A percentile compares a stretch with the other conserved stretches of the same genome.
Conservation (phyloP, 768 basidiomycete species). For the Coprinellus aureogranulatus region DNA sequence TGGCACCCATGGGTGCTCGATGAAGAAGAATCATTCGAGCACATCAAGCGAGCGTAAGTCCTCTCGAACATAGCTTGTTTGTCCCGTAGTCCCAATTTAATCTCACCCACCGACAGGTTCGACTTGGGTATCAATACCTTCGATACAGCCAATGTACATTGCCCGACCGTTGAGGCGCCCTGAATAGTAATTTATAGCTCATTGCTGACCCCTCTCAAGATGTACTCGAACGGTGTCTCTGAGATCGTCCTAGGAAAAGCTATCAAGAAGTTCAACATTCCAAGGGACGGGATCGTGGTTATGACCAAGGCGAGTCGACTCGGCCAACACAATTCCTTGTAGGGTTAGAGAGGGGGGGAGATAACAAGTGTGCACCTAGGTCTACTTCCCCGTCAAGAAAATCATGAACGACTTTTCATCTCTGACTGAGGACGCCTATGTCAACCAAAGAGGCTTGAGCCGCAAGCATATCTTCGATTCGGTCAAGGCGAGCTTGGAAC, state of each 20-base stretch:
- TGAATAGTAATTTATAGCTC: too few relatives aligned
- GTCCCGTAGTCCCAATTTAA: not conserved
- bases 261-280: conserved; percentile 61
- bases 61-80: not conserved
- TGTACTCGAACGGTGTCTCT: conserved; percentile 64
- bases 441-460: conserved; percentile 51
- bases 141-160: conserved; percentile 53
- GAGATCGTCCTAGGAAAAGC: conserved; percentile 71
- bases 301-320: conserved; percentile 72
- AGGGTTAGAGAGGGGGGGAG: too few relatives aligned
- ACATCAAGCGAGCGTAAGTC: conserved; percentile 48
- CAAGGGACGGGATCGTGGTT: conserved; percentile 74
- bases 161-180: too few relatives aligned
- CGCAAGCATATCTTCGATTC: conserved; percentile 69
- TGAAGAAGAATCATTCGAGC: conserved; percentile 50
- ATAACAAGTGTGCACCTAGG: too few relatives aligned
- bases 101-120: conserved; percentile 19
- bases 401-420: conserved; percentile 11
- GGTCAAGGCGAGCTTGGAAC: conserved; percentile 57
- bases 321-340: too few relatives aligned
- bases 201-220: not conserved
- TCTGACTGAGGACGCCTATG: conserved; percentile 44
- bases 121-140: conserved; percentile 66
- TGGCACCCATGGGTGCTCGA: conserved; percentile 50
- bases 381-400: conserved; percentile 32